Percentiles rank a stretch among this genome's conserved stretches.
phyloP scores from a whole-genome alignment of 2,329 filamentous ascomycete genomes.

The Blastomyces parvus region DNA sequence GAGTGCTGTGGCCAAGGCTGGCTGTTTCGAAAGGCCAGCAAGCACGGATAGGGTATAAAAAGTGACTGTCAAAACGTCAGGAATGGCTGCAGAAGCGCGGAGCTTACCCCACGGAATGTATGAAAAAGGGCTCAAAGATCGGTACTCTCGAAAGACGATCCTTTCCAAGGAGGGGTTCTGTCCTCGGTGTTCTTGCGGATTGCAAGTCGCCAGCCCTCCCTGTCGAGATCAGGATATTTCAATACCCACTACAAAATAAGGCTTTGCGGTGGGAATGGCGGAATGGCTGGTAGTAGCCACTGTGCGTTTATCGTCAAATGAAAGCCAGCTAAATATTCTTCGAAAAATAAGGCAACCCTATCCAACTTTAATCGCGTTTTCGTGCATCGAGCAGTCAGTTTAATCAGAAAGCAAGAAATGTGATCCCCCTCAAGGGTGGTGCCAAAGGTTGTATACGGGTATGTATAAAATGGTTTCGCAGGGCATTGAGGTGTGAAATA shows the following conservation, averaged over 20 bases:
- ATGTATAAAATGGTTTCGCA: background rate
- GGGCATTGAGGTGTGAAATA: background rate
- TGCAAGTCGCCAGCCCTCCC: slow-evolving; percentile 4
- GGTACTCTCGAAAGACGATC: background rate
- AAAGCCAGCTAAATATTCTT: slow-evolving; percentile 11
- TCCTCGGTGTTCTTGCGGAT: slow-evolving; percentile 4
- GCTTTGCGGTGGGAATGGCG: slow-evolving; percentile 16
- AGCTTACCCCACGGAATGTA: slow-evolving; percentile 7
- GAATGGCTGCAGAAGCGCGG: background rate
- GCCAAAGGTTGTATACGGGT: background rate
- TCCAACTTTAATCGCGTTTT: background rate
- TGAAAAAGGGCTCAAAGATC: background rate
- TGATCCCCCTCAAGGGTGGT: background rate
- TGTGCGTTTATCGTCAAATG: slow-evolving; percentile 16
- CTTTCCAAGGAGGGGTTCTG: background rate
- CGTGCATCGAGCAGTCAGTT: slow-evolving; percentile 4
- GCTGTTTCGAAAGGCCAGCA: background rate
- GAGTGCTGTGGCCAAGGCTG: background rate
- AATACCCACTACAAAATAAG: slow-evolving; percentile 12
- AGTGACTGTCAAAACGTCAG: background rate
- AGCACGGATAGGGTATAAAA: background rate
- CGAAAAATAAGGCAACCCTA: slow-evolving; percentile 10
- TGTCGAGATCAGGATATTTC: slow-evolving; percentile 12
- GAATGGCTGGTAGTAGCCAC: slow-evolving; percentile 15
- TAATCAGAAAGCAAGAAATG: background rate